Percentiles rank a stretch among this genome's conserved stretches.
Evolutionary conservation across 352 stramenopile genomes (phyloP).

Genomic region (Discostella stelligera): DNA sequence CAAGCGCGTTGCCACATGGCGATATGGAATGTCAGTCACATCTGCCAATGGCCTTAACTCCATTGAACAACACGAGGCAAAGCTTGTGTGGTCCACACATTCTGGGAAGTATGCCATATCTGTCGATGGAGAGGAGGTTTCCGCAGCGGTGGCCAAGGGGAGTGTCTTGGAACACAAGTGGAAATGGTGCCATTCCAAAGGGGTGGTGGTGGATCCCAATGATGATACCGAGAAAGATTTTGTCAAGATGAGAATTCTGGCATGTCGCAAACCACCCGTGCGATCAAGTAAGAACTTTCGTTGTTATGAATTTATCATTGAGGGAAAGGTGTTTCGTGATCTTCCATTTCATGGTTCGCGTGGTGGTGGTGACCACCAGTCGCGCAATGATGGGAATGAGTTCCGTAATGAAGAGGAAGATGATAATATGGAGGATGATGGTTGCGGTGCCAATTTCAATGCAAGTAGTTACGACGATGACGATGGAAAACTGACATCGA

Average conservation of each 20-base stretch:
- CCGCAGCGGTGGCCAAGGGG: constrained; percentile 19
- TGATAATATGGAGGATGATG: neutral
- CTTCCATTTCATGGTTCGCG: constrained; percentile 11
- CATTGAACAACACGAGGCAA: constrained; percentile 31
- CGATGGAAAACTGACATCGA: constrained; percentile 32
- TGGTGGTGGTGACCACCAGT: constrained; percentile 3
- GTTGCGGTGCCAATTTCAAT: too few relatives aligned
- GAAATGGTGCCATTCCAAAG: constrained; percentile 30
- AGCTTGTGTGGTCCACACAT: constrained; percentile 42
- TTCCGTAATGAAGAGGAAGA: neutral
- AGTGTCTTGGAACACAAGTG: constrained; percentile 44
- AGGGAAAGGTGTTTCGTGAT: constrained; percentile 31
- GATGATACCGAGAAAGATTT: constrained; percentile 10
- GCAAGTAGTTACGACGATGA: too few relatives aligned
- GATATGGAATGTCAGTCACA: constrained; percentile 24
- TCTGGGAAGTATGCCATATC: constrained; percentile 37
- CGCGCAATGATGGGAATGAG: constrained; percentile 15
- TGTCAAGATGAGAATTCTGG: constrained; percentile 32
- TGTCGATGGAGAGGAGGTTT: constrained; percentile 37
- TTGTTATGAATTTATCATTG: constrained; percentile 51
- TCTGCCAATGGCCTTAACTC: constrained; percentile 1
- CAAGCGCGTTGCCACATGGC: constrained; percentile 36
- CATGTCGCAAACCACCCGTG: constrained; percentile 38
- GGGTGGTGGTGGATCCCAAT: constrained; percentile 5
- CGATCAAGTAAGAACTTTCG: constrained; percentile 41